phyloP scores from a whole-genome alignment of 768 basidiomycete genomes.

The Kwoniella pini region DNA sequence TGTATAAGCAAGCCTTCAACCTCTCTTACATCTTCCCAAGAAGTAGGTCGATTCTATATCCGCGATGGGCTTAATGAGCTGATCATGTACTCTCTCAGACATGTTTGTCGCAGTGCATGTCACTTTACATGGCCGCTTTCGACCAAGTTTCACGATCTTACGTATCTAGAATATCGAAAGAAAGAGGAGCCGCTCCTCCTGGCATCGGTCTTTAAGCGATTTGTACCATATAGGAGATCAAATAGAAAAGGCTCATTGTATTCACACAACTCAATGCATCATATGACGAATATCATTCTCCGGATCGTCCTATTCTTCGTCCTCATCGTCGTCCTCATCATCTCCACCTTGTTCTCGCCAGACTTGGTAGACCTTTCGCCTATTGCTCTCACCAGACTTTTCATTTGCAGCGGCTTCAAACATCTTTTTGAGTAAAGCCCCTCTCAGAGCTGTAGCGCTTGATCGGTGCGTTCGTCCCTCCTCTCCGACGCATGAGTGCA shows the following conservation, averaged over 20 bases:
- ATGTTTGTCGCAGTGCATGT: conserved; percentile 53
- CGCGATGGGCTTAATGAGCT: not conserved
- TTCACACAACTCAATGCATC: conserved; percentile 23
- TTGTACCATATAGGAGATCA: not conserved
- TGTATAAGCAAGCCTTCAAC: conserved; percentile 48
- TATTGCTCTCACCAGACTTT: conserved; percentile 70
- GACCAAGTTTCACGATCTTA: conserved; percentile 53
- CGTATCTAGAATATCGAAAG: conserved; percentile 46
- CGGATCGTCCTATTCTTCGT: conserved; percentile 5
- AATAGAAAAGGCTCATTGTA: conserved; percentile 3
- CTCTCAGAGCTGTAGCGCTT: conserved; percentile 37
- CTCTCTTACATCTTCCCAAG: conserved; percentile 48
- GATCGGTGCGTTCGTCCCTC: conserved; percentile 51
- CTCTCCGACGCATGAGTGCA: conserved; percentile 60
- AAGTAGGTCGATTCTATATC: conserved; percentile 31
- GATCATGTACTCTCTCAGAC: conserved; percentile 25
- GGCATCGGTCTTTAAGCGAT: conserved; percentile 18
- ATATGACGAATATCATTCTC: not conserved
- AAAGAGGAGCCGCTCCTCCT: conserved; percentile 28
- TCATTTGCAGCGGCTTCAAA: conserved; percentile 68
- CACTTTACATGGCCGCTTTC: conserved; percentile 53
- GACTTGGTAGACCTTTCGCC: conserved; percentile 77
- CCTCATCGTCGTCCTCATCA: conserved; percentile 46
- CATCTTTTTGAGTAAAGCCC: conserved; percentile 63
- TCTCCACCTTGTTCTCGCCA: conserved; percentile 65